Conservation (phyloP, 441 rosid species). For the Pelargonium fulgidum region DNA sequence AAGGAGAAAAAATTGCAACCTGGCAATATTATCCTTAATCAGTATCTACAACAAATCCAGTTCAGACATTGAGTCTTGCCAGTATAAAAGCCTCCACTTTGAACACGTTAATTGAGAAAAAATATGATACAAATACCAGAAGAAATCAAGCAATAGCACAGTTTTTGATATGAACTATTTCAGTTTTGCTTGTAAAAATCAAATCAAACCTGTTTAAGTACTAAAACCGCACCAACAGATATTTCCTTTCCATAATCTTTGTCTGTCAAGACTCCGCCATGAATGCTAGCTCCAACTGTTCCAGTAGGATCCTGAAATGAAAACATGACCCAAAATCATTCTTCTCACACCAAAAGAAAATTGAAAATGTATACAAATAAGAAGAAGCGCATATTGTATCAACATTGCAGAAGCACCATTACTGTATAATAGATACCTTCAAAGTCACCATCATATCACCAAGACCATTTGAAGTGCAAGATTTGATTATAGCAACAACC, state of each 20-base stretch:
- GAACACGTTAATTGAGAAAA: not conserved
- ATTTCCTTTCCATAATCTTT: conserved; percentile 52
- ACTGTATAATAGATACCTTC: conserved; percentile 47
- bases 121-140: not conserved
- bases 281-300: conserved; percentile 63
- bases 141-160: not conserved
- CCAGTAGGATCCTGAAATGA: conserved; percentile 72
- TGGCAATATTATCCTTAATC: conserved; percentile 31
- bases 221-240: conserved; percentile 59
- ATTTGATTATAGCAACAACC: conserved; percentile 70
- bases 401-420: not conserved
- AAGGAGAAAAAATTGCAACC: conserved; percentile 72
- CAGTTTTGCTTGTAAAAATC: conserved; percentile 8
- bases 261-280: conserved; percentile 45
- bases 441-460: conserved; percentile 77
- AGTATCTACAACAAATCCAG: conserved; percentile 10
- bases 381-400: not conserved
- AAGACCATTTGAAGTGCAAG: conserved; percentile 63
- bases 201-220: conserved; percentile 57
- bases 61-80: not conserved
- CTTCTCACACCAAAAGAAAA: not conserved
- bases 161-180: not conserved
- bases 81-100: no score
- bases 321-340: conserved; percentile 7
- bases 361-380: not conserved